Conservation (phyloP, 148 eudicot species). For the Cornus suecica region DNA sequence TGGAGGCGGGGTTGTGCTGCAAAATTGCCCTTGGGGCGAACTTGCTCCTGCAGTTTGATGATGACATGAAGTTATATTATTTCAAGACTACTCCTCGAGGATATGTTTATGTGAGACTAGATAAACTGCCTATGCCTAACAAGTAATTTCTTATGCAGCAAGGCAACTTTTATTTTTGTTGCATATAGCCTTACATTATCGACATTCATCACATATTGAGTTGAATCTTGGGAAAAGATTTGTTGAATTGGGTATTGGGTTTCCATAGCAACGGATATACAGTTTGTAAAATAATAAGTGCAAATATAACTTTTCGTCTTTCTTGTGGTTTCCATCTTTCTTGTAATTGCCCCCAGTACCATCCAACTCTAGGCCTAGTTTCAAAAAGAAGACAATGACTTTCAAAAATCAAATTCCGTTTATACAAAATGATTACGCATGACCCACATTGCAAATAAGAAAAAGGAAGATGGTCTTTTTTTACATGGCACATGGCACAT, state of each 20-base stretch:
- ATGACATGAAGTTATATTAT: conserved; percentile 62
- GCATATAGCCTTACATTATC: conserved; percentile 1
- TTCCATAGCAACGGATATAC: background rate
- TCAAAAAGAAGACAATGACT: background rate
- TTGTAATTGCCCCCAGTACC: background rate
- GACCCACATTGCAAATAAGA: too few relatives aligned
- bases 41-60: conserved; percentile 51
- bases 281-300: background rate
- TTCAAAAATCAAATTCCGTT: background rate
- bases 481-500: too few relatives aligned
- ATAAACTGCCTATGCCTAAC: conserved; percentile 64
- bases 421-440: background rate
- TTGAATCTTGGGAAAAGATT: too few relatives aligned
- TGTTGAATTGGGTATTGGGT: background rate
- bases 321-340: background rate
- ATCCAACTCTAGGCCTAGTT: background rate
- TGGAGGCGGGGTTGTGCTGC: conserved; percentile 90
- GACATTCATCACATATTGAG: background rate
- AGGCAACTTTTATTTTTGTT: background rate
- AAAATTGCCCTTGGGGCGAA: conserved; percentile 84
- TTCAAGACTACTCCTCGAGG: conserved; percentile 81
- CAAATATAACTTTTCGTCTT: background rate
- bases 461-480: too few relatives aligned
- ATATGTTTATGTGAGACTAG: conserved; percentile 83
- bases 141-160: conserved; percentile 43